Evolutionary conservation across 306 rosid species (phyloP).

Genomic region (Begonia fuchsioides): DNA sequence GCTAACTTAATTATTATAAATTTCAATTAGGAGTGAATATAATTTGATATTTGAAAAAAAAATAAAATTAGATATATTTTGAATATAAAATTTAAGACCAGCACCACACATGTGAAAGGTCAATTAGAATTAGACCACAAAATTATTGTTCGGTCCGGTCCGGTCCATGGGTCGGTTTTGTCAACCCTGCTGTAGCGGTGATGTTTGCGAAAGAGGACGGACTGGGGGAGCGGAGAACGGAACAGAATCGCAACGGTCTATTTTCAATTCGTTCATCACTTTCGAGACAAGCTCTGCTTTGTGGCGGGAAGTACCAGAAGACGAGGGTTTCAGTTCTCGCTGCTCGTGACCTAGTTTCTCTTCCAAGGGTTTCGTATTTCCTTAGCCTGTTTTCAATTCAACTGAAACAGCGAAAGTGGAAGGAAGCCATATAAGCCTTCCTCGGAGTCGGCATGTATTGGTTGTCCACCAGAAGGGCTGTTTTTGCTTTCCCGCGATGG

Average conservation of each 20-base stretch:
- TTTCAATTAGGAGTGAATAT: no score
- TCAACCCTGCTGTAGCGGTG: no score
- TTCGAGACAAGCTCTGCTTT: not conserved
- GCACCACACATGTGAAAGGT: no score
- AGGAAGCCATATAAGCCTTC: not conserved
- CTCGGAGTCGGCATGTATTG: conserved; percentile 29
- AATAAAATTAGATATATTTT: no score
- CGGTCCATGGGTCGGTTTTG: no score
- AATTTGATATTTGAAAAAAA: no score
- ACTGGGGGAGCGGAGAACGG: no score
- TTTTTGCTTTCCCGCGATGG: conserved; percentile 36
- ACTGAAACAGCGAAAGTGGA: not conserved
- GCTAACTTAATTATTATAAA: no score
- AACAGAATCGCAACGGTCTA: not conserved
- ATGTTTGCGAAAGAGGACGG: no score
- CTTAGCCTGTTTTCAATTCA: not conserved
- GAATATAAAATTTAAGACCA: no score
- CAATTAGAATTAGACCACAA: no score
- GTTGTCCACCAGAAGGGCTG: conserved; percentile 37
- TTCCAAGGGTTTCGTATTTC: not conserved
- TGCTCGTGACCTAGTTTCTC: not conserved
- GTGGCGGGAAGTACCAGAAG: conserved; percentile 15
- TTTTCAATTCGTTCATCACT: not conserved
- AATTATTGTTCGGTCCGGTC: no score
- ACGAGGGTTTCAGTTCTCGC: conserved; percentile 9